Evolutionary conservation across 2,329 filamentous ascomycete genomes (phyloP), one percentile per base, ranked within the genome.

Genomic region (Cladosporium sp.): DNA sequence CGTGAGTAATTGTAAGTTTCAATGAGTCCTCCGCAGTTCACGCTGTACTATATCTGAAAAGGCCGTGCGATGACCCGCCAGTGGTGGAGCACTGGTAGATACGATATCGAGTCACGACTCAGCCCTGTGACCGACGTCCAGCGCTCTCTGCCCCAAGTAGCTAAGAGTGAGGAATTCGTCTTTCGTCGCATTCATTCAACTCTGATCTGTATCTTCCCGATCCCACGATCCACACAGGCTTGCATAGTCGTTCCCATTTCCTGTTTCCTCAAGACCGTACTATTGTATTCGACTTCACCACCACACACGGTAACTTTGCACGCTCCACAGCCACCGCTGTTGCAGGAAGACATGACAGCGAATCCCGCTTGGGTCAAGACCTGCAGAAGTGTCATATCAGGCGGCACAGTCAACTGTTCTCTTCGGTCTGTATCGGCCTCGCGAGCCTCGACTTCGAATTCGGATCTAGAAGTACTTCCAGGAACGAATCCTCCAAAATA

Each of bases 401-500:
- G 75, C 1, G 74, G 77, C 0, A 84, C 84, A 18, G 80, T 74
- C 7, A 90, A 67, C 1, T 77, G 74, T 69, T 77, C 81, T 57
- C 74, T 66, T 47, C 30, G 28, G 1, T 30, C 11, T 4, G 26
- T 10, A 32, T 55, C 30, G 12, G 52, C 15, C 26, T 55, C 52
- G 10, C 32, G 11, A 14, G 11, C 52, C 30, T 55, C 52, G 28
- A 55, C 52, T 55, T 55, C 18, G 2, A 55, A 55, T 15, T 30
- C 8, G 4, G 18, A 30, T 21, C 41, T 47, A 12, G n/a, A 47
- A 8, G 41, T 21, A 24, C 41, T 24, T 73, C 68, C 8, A 57
- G 58, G 3, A 71, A 63, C 0, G 81, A 78, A 24, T 84, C 81
- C 1, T 1, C 78, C 77, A 67, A 90, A 90, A 0, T 84, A 83